phyloP scores from a whole-genome alignment of 2,329 filamentous ascomycete species.

The Colletotrichum lindemuthianum region DNA sequence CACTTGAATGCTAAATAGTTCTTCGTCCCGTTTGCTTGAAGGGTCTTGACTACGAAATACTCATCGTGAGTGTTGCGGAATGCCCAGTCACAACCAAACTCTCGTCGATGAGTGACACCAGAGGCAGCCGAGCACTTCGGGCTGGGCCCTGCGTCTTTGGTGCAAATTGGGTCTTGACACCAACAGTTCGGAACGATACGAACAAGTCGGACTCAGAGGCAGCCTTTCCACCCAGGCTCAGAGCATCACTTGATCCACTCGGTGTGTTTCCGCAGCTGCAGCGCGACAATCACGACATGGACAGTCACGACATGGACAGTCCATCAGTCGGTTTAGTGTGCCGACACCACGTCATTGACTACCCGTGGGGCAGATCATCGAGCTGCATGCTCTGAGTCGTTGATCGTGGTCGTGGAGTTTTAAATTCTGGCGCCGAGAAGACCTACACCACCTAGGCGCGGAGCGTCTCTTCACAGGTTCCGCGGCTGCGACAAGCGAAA shows the following conservation, averaged over 20 bases:
- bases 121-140: background rate
- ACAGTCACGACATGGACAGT: background rate
- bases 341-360: slow-evolving; percentile 9
- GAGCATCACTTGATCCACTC: background rate
- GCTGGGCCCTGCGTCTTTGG: no score
- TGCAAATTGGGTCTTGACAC: no score
- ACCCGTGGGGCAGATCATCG: slow-evolving; percentile 16
- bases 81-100: background rate
- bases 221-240: background rate
- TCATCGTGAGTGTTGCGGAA: background rate
- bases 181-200: background rate
- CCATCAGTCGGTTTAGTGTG: background rate
- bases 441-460: no score
- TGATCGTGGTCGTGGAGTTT: no score
- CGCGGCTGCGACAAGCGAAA: no score
- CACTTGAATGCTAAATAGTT: slow-evolving; percentile 1
- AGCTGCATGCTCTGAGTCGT: no score
- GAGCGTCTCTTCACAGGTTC: no score
- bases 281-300: background rate
- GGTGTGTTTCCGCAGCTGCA: background rate
- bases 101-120: background rate
- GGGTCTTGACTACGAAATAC: background rate
- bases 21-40: background rate
- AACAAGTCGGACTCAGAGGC: background rate
- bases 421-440: no score